Evolutionary conservation across 352 stramenopile genomes (phyloP).

Genomic region (Phytophthora cactorum): DNA sequence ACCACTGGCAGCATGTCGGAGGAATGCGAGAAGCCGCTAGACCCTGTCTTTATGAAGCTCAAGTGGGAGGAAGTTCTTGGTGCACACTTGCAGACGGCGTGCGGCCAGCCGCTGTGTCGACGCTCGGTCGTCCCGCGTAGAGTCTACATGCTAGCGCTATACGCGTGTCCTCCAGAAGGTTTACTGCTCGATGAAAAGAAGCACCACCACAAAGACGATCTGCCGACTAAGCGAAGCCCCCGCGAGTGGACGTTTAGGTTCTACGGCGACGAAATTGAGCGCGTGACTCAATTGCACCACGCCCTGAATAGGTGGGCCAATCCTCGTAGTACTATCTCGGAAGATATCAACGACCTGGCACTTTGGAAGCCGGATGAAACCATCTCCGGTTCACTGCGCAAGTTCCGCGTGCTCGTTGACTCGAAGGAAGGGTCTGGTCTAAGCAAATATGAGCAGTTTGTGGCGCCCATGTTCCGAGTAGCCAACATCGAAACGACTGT

Average conservation of each 20-base stretch:
- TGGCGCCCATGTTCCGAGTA: constrained; percentile 55
- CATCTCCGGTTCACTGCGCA: constrained; percentile 26
- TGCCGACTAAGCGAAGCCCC: constrained; percentile 36
- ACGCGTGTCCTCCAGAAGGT: constrained; percentile 44
- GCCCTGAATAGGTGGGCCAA: constrained; percentile 56
- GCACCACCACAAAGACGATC: constrained; percentile 16
- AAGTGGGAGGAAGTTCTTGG: constrained; percentile 58
- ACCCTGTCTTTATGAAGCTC: constrained; percentile 29
- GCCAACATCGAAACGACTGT: constrained; percentile 53
- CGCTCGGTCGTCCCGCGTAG: constrained; percentile 18
- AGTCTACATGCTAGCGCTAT: constrained; percentile 51
- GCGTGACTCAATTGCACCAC: constrained; percentile 36
- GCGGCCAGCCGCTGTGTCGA: constrained; percentile 42
- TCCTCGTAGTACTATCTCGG: constrained; percentile 25
- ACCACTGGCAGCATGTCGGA: constrained; percentile 27
- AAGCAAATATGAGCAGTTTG: constrained; percentile 50
- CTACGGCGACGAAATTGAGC: constrained; percentile 41
- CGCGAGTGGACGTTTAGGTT: constrained; percentile 57
- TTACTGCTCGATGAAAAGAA: constrained; percentile 5
- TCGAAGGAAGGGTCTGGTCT: constrained; percentile 46
- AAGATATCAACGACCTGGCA: constrained; percentile 21
- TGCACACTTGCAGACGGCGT: constrained; percentile 47
- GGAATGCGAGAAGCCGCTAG: constrained; percentile 8
- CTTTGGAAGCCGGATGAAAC: constrained; percentile 17
- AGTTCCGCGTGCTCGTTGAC: constrained; percentile 69